Evolutionary conservation across 176 grass and related monocot species (phyloP).

Genomic region (Metroxylon sagu): DNA sequence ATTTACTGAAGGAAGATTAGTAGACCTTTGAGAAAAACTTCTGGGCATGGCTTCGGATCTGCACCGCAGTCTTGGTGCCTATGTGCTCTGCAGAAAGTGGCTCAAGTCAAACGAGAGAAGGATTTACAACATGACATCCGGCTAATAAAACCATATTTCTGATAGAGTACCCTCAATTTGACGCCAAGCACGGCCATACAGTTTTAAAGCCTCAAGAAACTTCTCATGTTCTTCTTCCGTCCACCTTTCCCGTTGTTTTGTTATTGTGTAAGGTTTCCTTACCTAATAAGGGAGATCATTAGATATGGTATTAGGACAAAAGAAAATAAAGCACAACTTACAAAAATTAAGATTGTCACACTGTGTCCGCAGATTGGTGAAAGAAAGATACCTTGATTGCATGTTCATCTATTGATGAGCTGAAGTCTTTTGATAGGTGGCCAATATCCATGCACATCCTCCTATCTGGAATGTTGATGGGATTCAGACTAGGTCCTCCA

Average conservation of each 20-base stretch:
- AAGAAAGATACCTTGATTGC: constrained; percentile 41
- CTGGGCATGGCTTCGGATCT: constrained; percentile 97
- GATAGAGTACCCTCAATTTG: constrained; percentile 64
- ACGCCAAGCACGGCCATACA: constrained; percentile 79
- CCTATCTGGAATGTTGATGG: constrained; percentile 7
- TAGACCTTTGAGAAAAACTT: constrained; percentile 98
- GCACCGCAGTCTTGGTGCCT: constrained; percentile 87
- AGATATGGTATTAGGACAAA: not conserved
- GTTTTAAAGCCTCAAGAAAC: constrained; percentile 77
- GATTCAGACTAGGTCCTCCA: not conserved
- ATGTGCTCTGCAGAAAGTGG: constrained; percentile 69
- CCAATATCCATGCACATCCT: constrained; percentile 4
- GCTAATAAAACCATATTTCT: not conserved
- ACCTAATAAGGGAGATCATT: constrained; percentile 21
- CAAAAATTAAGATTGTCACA: not conserved
- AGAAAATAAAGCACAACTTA: not conserved
- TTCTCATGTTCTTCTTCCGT: constrained; percentile 77
- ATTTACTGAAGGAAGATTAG: constrained; percentile 10
- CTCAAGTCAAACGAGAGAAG: constrained; percentile 27
- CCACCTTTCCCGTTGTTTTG: constrained; percentile 93
- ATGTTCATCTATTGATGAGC: constrained; percentile 20
- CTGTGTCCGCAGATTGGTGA: not conserved
- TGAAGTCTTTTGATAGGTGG: constrained; percentile 15
- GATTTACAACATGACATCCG: not conserved
- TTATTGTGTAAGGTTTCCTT: constrained; percentile 80